Conservation (phyloP, 2,329 filamentous ascomycete species). For the Alternaria rosae region DNA sequence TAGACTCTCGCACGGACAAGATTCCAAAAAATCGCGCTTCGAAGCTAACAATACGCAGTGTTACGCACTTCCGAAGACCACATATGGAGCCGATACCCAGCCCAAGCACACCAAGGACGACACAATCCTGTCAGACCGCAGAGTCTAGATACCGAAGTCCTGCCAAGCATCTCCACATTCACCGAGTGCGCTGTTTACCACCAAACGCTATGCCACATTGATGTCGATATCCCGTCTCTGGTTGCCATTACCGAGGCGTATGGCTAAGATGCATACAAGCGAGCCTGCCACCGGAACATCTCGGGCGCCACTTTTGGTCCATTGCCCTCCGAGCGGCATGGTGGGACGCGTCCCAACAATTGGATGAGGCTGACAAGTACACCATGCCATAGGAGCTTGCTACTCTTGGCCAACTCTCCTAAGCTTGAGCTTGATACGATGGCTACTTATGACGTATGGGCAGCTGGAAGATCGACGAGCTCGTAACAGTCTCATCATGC, state of each 20-base stretch:
- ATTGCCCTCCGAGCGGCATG: conserved; percentile 11
- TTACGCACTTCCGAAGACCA: background rate
- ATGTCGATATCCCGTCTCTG: conserved; percentile 14
- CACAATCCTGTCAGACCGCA: conserved; percentile 7
- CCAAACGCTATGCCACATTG: conserved; percentile 15
- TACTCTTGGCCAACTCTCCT: background rate
- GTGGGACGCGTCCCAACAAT: conserved; percentile 14
- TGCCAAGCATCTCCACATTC: conserved; percentile 17
- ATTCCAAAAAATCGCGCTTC: background rate
- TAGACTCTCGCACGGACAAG: background rate
- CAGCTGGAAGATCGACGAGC: conserved; percentile 13
- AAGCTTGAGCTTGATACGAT: background rate
- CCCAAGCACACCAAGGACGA: conserved; percentile 3
- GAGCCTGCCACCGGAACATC: conserved; percentile 19
- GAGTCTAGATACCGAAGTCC: conserved; percentile 13
- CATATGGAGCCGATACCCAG: background rate
- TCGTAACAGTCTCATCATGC: conserved; percentile 11
- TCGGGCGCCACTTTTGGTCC: conserved; percentile 19
- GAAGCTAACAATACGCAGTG: conserved; percentile 2
- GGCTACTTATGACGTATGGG: background rate
- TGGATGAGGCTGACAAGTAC: conserved; percentile 7
- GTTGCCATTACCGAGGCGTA: conserved; percentile 14
- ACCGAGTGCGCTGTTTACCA: conserved; percentile 8
- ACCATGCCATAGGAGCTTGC: background rate
- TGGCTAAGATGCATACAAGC: conserved; percentile 16